Evolutionary conservation across 345 rosid genomes (phyloP), one percentile per base, ranked within the genome.

Genomic region (Lumnitzera littorea): DNA sequence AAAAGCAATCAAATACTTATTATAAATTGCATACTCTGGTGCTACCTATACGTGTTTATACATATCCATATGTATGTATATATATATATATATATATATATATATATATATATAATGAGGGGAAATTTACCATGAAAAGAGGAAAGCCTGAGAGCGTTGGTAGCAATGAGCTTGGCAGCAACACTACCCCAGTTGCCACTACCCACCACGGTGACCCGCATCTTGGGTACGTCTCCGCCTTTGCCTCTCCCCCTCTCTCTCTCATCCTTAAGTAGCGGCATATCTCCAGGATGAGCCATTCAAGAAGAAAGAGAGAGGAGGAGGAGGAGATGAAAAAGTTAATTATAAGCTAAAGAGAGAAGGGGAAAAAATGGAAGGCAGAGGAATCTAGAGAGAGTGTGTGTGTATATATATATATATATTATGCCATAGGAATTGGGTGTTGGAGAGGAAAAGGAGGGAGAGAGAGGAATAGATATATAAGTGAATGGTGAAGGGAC

Each of bases 111-210:
- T 9, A 0, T 2, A 17, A 15, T 15, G 46, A 46, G 25, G 4
- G 10, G 16, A 64, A 4, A 27, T 27, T 43, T 56, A 94, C 99
- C 97, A 56, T 94, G 91, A 67, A 90, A 88, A 50, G 85, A 86
- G 65, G 67, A 50, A 68, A 88, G 85, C 65, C 73, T 83, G 78
- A 83, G 74, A 71, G 95, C 71, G 75, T 90, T 94, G 24, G 87
- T 88, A 56, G 96, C 99, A 72, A 94, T 82, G 83, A 94, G 97
- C 73, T 86, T 94, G 64, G 97, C 84, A 63, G 97, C 99, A 31
- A 90, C 97, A 62, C 96, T 94, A 24, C 99, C 97, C 99, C 97
- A 94, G 71, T 88, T 90, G 25, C 99, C 99, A 75, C 99, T 90
- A 0, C 99, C 99, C 8, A 94, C 85, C 52, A 90, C 78, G 13